Evolutionary conservation across 83 land plant species (phyloP), one percentile per base, ranked within the genome.

Genomic region (Picea mariana): DNA sequence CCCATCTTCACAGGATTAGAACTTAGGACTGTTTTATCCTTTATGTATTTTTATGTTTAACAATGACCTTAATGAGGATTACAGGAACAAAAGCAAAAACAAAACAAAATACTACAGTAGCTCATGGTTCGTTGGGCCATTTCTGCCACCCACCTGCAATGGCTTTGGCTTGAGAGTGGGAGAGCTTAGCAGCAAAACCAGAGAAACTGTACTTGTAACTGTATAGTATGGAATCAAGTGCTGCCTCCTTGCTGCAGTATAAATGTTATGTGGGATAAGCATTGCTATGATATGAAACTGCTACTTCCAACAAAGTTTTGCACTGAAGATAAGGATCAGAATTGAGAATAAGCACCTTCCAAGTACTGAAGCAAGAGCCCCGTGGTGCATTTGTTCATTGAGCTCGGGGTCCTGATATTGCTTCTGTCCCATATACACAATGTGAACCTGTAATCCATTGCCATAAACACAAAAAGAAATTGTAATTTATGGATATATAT

Each of bases 111-210:
- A 26, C 21, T 59, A 31, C 38, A 60, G 66, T 47, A 49, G 9
- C 64, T 18, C 52, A 6, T 49, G 24, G 17, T 13, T 59, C 5
- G 16, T 16, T 27, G 26, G 23, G 17, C 34, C 17, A 27, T 78
- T 9, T 23, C 26, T 60, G 62, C 13, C n/a, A 17, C 62, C 65
- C 44, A 90, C 92, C 87, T 82, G 88, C 83, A 60, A 89, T 59
- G 40, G 67, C 72, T 65, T 65, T 72, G 62, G 92, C 92, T 67
- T 89, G 88, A 68, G 79, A 59, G 21, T 80, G 23, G 0, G 91
- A 81, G 23, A 90, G 69, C 65, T 69, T 83, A 15, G 92, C 92
- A 9, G 93, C 88, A 82, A 91, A 91, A 2, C 93, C 93, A n/a
- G 89, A 86, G 47, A 91, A 87, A 18, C 92, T 86, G 75, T 90